These are phyloP conservation scores for Pisolithus microcarpus DNA, from an alignment of 768 basidiomycete species.

Conservation along the genomic window DNA sequence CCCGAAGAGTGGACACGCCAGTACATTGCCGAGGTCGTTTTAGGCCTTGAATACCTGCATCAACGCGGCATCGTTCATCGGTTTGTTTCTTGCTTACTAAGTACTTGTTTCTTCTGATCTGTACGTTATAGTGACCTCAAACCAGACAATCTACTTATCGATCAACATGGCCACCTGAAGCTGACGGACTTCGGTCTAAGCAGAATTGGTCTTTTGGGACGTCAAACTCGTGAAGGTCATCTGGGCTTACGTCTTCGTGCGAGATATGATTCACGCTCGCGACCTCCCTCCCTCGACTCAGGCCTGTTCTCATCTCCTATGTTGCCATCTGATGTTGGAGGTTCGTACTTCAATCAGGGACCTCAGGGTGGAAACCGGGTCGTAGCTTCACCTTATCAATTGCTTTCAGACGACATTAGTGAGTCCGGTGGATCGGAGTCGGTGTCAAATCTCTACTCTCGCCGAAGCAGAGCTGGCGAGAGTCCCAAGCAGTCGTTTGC, in stretches of 20 bases:
- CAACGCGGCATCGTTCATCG: constrained; percentile 93
- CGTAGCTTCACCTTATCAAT: constrained; percentile 60
- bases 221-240: constrained; percentile 75
- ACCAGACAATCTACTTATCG: constrained; percentile 96
- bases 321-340: constrained; percentile 56
- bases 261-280: constrained; percentile 59
- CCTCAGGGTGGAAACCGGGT: constrained; percentile 50
- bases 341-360: constrained; percentile 78
- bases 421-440: constrained; percentile 83
- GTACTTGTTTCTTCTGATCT: background rate
- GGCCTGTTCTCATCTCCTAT: constrained; percentile 74
- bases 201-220: constrained; percentile 93
- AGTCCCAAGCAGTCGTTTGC: constrained; percentile 86
- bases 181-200: constrained; percentile 97
- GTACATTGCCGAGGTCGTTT: constrained; percentile 92
- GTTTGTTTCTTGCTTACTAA: constrained; percentile 37
- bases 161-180: constrained; percentile 93
- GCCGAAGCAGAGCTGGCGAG: constrained; percentile 49
- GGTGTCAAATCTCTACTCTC: constrained; percentile 46
- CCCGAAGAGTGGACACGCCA: constrained; percentile 97
- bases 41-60: constrained; percentile 96
- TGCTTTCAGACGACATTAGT: constrained; percentile 70
- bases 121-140: constrained; percentile 77
- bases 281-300: constrained; percentile 77
- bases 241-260: constrained; percentile 43